Conservation (phyloP, 768 basidiomycete species). For the Botryobasidium botryosum region DNA sequence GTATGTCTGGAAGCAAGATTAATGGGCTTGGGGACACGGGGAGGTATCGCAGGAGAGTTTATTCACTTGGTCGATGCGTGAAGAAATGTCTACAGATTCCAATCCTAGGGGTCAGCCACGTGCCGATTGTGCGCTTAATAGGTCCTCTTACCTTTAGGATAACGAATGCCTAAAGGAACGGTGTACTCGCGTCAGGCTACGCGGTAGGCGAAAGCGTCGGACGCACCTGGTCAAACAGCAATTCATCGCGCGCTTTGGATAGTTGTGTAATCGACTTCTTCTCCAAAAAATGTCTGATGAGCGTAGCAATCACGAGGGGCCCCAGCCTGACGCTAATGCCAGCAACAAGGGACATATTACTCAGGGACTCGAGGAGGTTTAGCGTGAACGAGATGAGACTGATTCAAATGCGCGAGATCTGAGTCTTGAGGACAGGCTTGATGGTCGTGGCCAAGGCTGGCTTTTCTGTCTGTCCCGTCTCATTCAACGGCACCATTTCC, state of each 20-base stretch:
- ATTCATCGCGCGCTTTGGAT: conserved; percentile 19
- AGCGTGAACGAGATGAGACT: not conserved
- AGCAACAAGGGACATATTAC: conserved; percentile 1
- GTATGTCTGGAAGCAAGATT: conserved; percentile 21
- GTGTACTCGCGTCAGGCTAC: not conserved
- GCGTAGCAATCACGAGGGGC: conserved; percentile 14
- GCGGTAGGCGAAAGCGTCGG: not conserved
- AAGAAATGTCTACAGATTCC: conserved; percentile 17
- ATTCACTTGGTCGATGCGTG: conserved; percentile 20
- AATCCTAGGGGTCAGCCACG: not conserved
- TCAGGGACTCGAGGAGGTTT: not conserved
- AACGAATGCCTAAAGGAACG: conserved; percentile 3
- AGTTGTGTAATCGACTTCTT: conserved; percentile 15
- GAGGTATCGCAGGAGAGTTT: conserved; percentile 3
- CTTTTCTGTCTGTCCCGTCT: too few species aligned
- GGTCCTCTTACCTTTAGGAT: conserved; percentile 7
- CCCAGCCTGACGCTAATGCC: conserved; percentile 9
- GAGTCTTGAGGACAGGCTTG: too few species aligned
- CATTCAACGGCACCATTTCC: too few species aligned
- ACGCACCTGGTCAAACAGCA: conserved; percentile 22
- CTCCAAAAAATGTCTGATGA: conserved; percentile 21
- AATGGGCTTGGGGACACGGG: conserved; percentile 17
- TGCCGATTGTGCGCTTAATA: not conserved
- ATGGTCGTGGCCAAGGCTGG: too few species aligned
- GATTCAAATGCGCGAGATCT: too few species aligned